phyloP scores from a whole-genome alignment of 2,329 filamentous ascomycete species.

The Colletotrichum musae region DNA sequence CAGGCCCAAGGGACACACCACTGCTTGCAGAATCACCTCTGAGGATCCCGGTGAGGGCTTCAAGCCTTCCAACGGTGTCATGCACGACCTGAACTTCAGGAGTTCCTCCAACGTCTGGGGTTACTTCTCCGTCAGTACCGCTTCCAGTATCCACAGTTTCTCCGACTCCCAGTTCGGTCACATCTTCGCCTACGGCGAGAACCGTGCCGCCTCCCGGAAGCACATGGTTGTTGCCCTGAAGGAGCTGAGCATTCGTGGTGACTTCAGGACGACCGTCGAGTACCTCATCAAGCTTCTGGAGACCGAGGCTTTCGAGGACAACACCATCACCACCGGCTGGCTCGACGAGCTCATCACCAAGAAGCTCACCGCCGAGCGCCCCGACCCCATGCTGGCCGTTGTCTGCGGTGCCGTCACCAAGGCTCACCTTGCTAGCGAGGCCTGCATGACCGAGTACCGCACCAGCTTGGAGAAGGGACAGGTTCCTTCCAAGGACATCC shows the following conservation, averaged over 20 bases:
- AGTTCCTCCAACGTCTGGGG: constrained; percentile 99
- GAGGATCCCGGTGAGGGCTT: constrained; percentile 99
- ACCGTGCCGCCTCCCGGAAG: constrained; percentile 93
- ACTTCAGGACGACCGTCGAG: constrained; percentile 98
- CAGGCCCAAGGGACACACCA: constrained; percentile 95
- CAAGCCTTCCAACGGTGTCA: constrained; percentile 98
- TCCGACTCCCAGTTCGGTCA: constrained; percentile 99
- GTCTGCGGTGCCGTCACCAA: constrained; percentile 96
- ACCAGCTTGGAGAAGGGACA: constrained; percentile 95
- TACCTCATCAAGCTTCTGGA: constrained; percentile 99
- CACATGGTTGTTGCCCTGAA: constrained; percentile 99
- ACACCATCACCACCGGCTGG: constrained; percentile 99
- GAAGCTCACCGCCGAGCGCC: constrained; percentile 95
- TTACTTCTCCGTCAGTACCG: constrained; percentile 98
- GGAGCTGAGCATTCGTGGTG: constrained; percentile 98
- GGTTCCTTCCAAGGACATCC: constrained; percentile 94
- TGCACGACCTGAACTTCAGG: constrained; percentile 99
- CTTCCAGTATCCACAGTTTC: constrained; percentile 98
- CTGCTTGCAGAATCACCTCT: constrained; percentile 98
- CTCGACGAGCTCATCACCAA: constrained; percentile 98
- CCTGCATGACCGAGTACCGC: constrained; percentile 88
- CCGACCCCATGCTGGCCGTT: constrained; percentile 93
- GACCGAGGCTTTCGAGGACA: constrained; percentile 97
- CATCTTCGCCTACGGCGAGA: constrained; percentile 99
- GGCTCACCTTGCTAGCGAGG: constrained; percentile 94